Evolutionary conservation across 352 stramenopile species (phyloP).

Genomic region (Albugo candida): DNA sequence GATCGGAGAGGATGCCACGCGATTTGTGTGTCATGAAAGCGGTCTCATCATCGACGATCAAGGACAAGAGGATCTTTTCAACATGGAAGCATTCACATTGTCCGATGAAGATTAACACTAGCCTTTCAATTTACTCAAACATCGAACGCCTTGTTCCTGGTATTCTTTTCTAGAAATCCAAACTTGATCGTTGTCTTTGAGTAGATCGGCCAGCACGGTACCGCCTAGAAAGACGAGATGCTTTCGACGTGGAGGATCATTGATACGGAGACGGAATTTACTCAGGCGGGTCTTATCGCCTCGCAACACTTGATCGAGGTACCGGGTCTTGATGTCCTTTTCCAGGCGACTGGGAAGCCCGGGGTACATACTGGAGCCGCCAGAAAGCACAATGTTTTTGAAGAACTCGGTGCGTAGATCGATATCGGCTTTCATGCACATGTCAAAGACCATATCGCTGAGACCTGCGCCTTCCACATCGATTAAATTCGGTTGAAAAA

Average conservation of each 20-base stretch:
- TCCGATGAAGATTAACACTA: not conserved
- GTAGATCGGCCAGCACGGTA: constrained; percentile 84
- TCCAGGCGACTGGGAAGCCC: constrained; percentile 84
- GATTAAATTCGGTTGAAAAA: constrained; percentile 95
- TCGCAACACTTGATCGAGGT: constrained; percentile 72
- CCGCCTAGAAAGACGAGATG: constrained; percentile 90
- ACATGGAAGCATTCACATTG: too few relatives aligned
- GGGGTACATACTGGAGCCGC: constrained; percentile 92
- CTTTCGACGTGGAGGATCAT: constrained; percentile 91
- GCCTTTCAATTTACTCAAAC: constrained; percentile 60
- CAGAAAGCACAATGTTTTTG: constrained; percentile 93
- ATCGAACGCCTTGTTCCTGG: constrained; percentile 82
- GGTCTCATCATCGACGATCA: constrained; percentile 11
- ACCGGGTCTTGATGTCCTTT: constrained; percentile 80
- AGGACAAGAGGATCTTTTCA: too few relatives aligned
- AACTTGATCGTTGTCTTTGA: constrained; percentile 87
- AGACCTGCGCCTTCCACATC: constrained; percentile 91
- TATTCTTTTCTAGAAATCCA: constrained; percentile 91
- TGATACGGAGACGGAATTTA: constrained; percentile 89
- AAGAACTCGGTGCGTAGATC: constrained; percentile 93
- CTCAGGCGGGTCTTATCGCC: constrained; percentile 75
- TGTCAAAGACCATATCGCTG: constrained; percentile 95
- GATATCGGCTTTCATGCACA: constrained; percentile 92
- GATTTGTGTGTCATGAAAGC: constrained; percentile 55
- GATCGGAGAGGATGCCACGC: constrained; percentile 47